These are phyloP conservation scores for Mycena citricolor DNA, from an alignment of 1,284 basidiomycete species.

Conservation along the genomic window DNA sequence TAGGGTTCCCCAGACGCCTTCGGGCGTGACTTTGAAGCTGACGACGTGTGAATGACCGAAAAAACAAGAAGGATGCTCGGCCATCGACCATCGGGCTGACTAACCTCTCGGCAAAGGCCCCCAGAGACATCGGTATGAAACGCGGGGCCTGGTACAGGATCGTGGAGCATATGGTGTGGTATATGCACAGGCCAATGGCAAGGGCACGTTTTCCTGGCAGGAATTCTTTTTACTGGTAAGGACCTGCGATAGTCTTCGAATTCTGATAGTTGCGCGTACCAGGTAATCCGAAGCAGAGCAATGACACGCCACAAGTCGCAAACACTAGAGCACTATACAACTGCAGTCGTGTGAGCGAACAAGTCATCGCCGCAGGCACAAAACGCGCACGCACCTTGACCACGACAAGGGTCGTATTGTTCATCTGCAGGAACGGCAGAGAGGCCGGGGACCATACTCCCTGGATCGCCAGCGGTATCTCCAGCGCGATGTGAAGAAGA, in stretches of 20 bases:
- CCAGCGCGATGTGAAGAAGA: conserved; percentile 74
- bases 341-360: conserved; percentile 33
- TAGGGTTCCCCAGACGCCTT: conserved; percentile 62
- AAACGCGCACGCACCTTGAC: conserved; percentile 57
- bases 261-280: too few relatives aligned
- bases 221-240: conserved; percentile 70
- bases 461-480: conserved; percentile 73
- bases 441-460: conserved; percentile 62
- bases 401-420: conserved; percentile 74
- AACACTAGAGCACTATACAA: conserved; percentile 62
- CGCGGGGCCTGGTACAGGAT: conserved; percentile 74
- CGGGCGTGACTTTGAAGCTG: conserved; percentile 64
- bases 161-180: conserved; percentile 74
- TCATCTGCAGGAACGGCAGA: conserved; percentile 75
- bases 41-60: not conserved
- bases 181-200: conserved; percentile 72
- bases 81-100: conserved; percentile 30
- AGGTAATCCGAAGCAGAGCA: conserved; percentile 66
- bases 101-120: conserved; percentile 57
- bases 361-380: not conserved
- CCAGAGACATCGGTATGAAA: conserved; percentile 75
- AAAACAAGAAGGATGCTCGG: not conserved
- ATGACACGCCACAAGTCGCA: conserved; percentile 55
- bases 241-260: conserved; percentile 1
- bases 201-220: conserved; percentile 82